Percentiles rank a stretch among this genome's conserved stretches.
Conservation (phyloP, 192 early-diverging fungal genomes). For the Glomus cerebriforme region DNA sequence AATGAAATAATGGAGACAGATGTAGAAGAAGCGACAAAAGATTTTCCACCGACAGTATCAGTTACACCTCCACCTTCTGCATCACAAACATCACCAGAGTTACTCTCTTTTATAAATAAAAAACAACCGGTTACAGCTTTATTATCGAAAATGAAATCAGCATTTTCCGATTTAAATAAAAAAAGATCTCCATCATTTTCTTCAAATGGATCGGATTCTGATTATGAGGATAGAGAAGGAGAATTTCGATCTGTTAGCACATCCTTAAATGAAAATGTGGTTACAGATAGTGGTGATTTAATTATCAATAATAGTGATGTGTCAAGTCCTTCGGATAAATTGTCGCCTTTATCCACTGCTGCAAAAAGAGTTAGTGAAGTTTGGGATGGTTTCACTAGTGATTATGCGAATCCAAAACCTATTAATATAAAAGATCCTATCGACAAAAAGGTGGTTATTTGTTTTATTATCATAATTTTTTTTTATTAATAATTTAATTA, state of each 20-base stretch:
- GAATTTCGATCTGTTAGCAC: neutral
- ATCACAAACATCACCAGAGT: neutral
- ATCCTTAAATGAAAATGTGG: neutral
- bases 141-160: constrained; percentile 23
- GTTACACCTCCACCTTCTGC: neutral
- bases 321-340: neutral
- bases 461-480: neutral
- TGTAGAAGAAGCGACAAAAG: neutral
- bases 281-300: neutral
- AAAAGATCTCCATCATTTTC: neutral
- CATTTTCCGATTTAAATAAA: neutral
- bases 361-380: neutral
- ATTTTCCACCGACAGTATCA: neutral
- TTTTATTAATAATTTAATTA: neutral
- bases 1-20: neutral
- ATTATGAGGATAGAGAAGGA: constrained; percentile 1
- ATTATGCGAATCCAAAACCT: neutral
- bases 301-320: neutral
- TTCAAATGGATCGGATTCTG: constrained; percentile 4
- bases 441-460: neutral
- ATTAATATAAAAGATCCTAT: neutral
- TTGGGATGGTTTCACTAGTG: constrained; percentile 24
- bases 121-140: constrained; percentile 1
- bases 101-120: neutral
- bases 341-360: neutral